Conservation (phyloP, 2,329 filamentous ascomycete species). For the Neophaeococcomyces mojaviensis region DNA sequence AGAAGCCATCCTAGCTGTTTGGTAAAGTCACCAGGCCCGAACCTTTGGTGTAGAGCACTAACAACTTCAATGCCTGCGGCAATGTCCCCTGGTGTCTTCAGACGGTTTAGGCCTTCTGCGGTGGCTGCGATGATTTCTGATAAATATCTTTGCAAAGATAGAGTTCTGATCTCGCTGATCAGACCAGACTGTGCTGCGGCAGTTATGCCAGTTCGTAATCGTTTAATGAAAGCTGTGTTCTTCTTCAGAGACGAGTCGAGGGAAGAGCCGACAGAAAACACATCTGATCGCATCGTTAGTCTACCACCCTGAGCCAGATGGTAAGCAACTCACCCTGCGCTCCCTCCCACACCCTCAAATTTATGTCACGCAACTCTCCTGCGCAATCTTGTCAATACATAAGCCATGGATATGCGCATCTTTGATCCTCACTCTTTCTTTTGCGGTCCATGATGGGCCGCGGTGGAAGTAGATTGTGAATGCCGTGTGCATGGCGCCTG, state of each 20-base stretch:
- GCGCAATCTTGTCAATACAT: conserved; percentile 16
- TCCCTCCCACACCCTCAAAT: conserved; percentile 79
- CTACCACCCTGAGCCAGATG: not conserved
- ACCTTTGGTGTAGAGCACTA: conserved; percentile 90
- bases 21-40: conserved; percentile 84
- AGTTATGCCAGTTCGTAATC: conserved; percentile 81
- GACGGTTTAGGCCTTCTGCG: conserved; percentile 85
- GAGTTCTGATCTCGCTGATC: conserved; percentile 77
- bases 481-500: conserved; percentile 22
- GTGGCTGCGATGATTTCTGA: conserved; percentile 95
- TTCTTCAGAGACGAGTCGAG: conserved; percentile 96
- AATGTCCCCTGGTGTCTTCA: conserved; percentile 87
- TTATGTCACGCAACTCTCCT: conserved; percentile 88
- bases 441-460: conserved; percentile 39
- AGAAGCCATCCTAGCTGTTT: conserved; percentile 87
- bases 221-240: conserved; percentile 97
- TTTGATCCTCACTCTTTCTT: conserved; percentile 38
- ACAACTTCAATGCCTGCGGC: conserved; percentile 87
- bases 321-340: conserved; percentile 59
- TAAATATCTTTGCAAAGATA: conserved; percentile 92
- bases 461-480: conserved; percentile 17
- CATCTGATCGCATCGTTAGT: conserved; percentile 46
- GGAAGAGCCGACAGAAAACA: conserved; percentile 68
- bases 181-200: conserved; percentile 73
- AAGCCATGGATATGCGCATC: not conserved